Evolutionary conservation across 345 rosid species (phyloP).

Genomic region (Boechera stricta): DNA sequence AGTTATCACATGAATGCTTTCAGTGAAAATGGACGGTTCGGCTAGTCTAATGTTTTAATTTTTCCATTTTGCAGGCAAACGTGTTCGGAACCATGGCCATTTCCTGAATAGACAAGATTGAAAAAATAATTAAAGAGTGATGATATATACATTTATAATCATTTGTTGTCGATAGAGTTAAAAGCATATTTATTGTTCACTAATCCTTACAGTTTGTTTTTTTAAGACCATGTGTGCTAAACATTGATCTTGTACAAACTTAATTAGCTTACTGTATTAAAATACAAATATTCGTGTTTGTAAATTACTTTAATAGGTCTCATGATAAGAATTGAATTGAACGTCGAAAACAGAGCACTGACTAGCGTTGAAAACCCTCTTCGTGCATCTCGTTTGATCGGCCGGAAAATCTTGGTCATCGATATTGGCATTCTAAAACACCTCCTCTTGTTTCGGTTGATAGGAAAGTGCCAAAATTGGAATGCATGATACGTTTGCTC

Average conservation of each 20-base stretch:
- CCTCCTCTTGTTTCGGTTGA: not conserved
- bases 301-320: not conserved
- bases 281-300: slow-evolving; percentile 24
- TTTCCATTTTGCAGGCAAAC: slow-evolving; percentile 53
- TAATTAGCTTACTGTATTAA: not conserved
- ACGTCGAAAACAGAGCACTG: not conserved
- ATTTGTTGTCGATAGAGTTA: slow-evolving; percentile 28
- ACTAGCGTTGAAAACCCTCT: not conserved
- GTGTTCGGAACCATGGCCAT: slow-evolving; percentile 61
- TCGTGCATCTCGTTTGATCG: not conserved
- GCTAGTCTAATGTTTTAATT: not conserved
- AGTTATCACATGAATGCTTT: not conserved
- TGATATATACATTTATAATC: not conserved
- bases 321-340: not conserved
- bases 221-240: slow-evolving; percentile 16
- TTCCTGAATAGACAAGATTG: slow-evolving; percentile 34
- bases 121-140: slow-evolving; percentile 4
- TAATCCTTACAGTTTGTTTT: slow-evolving; percentile 6
- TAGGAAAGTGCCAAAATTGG: not conserved
- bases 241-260: slow-evolving; percentile 10
- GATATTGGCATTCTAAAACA: not conserved
- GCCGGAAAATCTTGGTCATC: too few species aligned
- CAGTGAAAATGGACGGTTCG: not conserved
- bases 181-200: slow-evolving; percentile 5
- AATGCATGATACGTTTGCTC: not conserved